Conservation (phyloP, 2,329 filamentous ascomycete species). For the Aspergillaceae sp. region DNA sequence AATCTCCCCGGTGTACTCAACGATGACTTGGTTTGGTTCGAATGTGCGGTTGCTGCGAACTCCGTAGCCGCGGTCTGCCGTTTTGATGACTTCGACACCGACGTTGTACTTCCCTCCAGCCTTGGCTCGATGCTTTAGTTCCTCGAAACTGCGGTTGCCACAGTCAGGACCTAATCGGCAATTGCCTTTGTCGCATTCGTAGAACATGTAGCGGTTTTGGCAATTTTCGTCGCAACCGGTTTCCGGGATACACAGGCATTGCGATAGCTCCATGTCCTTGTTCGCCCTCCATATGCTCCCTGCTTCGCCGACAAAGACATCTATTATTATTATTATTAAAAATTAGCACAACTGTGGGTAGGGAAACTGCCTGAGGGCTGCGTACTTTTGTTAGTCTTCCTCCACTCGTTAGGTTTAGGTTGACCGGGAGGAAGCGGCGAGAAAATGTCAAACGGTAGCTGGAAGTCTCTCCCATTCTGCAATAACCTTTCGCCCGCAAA, state of each 20-base stretch:
- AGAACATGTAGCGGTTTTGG: slow-evolving; percentile 93
- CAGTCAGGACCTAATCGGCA: slow-evolving; percentile 75
- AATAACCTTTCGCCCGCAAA: slow-evolving; percentile 66
- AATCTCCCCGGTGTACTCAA: slow-evolving; percentile 96
- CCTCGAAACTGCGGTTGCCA: slow-evolving; percentile 79
- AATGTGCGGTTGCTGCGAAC: slow-evolving; percentile 87
- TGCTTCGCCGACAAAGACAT: slow-evolving; percentile 84
- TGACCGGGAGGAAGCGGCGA: slow-evolving; percentile 76
- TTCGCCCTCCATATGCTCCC: slow-evolving; percentile 71
- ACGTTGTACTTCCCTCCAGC: slow-evolving; percentile 79
- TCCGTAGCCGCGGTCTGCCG: slow-evolving; percentile 76
- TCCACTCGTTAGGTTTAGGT: slow-evolving; percentile 88
- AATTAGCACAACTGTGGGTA: slow-evolving; percentile 19
- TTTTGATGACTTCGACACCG: slow-evolving; percentile 92
- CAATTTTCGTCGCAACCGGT: slow-evolving; percentile 82
- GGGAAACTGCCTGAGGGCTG: slow-evolving; percentile 4
- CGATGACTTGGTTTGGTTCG: slow-evolving; percentile 84
- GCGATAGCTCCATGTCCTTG: slow-evolving; percentile 63
- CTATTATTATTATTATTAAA: slow-evolving; percentile 36
- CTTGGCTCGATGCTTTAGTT: slow-evolving; percentile 64
- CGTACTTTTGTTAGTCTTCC: slow-evolving; percentile 83
- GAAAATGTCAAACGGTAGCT: slow-evolving; percentile 82
- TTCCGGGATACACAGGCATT: slow-evolving; percentile 68
- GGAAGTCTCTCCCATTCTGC: slow-evolving; percentile 69
- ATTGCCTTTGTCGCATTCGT: slow-evolving; percentile 87